These are phyloP conservation scores for Petasospora rhodanensis DNA, from an alignment of 1,139 yeast species.

Conservation along the genomic window DNA sequence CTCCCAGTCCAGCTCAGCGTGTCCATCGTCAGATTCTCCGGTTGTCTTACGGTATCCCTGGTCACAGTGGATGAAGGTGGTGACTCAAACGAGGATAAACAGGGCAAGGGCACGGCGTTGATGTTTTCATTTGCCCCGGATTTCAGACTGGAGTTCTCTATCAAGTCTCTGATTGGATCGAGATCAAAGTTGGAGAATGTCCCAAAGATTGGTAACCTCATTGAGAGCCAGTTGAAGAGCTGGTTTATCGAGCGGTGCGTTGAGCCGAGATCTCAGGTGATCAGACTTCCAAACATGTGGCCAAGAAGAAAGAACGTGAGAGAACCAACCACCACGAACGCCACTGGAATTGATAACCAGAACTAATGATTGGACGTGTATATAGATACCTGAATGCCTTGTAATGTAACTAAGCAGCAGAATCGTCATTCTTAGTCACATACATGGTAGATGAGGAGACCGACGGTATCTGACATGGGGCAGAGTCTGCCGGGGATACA, in stretches of 20 bases:
- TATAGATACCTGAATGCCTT: too few relatives aligned
- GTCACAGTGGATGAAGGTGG: constrained; percentile 20
- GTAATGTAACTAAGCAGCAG: too few relatives aligned
- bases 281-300: constrained; percentile 85
- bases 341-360: too few relatives aligned
- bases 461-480: too few relatives aligned
- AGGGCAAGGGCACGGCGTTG: constrained; percentile 58
- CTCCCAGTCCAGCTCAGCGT: constrained; percentile 81
- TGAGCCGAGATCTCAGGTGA: constrained; percentile 85
- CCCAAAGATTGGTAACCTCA: constrained; percentile 81
- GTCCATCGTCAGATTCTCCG: constrained; percentile 89
- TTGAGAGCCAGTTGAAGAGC: constrained; percentile 75
- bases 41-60: constrained; percentile 74
- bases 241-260: constrained; percentile 94
- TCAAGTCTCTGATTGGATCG: constrained; percentile 85
- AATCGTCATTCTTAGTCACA: too few relatives aligned
- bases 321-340: constrained; percentile 26
- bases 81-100: constrained; percentile 27
- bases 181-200: constrained; percentile 89
- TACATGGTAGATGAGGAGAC: too few relatives aligned
- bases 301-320: constrained; percentile 76
- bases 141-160: constrained; percentile 79
- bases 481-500: too few relatives aligned
- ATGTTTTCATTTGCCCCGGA: constrained; percentile 91
- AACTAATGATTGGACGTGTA: too few relatives aligned